Evolutionary conservation across 345 rosid species (phyloP).

Genomic region (Salix udensis): DNA sequence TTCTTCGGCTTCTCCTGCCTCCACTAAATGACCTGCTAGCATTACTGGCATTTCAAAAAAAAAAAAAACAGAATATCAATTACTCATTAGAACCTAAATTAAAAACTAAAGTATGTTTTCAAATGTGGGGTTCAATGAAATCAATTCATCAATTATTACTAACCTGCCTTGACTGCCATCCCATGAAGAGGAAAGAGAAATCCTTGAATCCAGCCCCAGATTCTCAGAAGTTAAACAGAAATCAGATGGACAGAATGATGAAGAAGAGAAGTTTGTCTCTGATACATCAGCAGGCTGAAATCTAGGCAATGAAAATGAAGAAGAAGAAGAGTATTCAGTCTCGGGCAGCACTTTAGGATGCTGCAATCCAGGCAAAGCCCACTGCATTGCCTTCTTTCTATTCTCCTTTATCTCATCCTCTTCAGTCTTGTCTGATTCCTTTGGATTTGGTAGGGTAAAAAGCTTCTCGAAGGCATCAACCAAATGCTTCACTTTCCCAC

Average conservation of each 20-base stretch:
- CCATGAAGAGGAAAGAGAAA: slow-evolving; percentile 65
- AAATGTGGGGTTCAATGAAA: background rate
- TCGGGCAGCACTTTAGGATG: slow-evolving; percentile 36
- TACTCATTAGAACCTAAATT: slow-evolving; percentile 3
- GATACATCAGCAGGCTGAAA: slow-evolving; percentile 5
- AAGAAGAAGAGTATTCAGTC: background rate
- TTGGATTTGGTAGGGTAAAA: slow-evolving; percentile 34
- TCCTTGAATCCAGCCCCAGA: slow-evolving; percentile 55
- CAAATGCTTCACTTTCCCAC: slow-evolving; percentile 73
- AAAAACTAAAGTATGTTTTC: background rate
- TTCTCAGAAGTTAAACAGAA: slow-evolving; percentile 58
- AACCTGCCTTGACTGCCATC: slow-evolving; percentile 62
- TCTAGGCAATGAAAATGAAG: slow-evolving; percentile 8
- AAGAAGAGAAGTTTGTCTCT: slow-evolving; percentile 16
- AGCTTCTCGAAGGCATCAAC: slow-evolving; percentile 81
- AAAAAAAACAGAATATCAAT: background rate
- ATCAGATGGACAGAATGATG: slow-evolving; percentile 50
- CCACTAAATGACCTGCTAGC: slow-evolving; percentile 63
- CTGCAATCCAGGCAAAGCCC: slow-evolving; percentile 83
- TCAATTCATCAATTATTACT: slow-evolving; percentile 11
- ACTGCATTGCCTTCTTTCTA: slow-evolving; percentile 45
- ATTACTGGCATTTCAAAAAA: slow-evolving; percentile 25
- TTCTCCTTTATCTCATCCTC: slow-evolving; percentile 25
- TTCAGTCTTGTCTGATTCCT: slow-evolving; percentile 32
- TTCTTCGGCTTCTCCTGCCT: slow-evolving; percentile 67